Conservation (phyloP, 208 protist species). For the Trypanosoma brucei region DNA sequence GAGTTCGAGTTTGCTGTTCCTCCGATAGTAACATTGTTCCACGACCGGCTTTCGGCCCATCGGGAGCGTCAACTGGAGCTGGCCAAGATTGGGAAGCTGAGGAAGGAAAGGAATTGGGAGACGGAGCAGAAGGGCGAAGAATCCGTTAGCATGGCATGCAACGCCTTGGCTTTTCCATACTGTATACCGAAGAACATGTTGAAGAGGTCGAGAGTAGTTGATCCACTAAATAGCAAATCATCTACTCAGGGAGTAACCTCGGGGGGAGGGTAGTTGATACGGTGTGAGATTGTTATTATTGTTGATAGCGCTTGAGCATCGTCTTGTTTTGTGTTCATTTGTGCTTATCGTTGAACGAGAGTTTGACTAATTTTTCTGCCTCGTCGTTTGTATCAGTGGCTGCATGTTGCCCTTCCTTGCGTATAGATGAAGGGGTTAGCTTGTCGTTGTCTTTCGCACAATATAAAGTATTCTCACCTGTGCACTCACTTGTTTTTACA, state of each 20-base stretch:
- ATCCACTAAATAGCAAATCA: conserved; percentile 57
- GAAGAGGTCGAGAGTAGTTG: conserved; percentile 41
- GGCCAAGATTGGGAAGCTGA: conserved; percentile 77
- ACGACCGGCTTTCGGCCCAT: conserved; percentile 74
- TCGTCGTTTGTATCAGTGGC: neutral
- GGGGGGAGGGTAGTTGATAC: conserved; percentile 11
- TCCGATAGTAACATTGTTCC: conserved; percentile 74
- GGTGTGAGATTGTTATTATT: neutral
- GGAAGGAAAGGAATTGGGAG: conserved; percentile 67
- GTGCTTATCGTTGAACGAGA: too few relatives aligned
- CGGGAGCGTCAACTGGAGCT: conserved; percentile 79
- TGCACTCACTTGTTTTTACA: conserved; percentile 1
- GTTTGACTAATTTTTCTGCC: neutral
- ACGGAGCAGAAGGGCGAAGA: conserved; percentile 33
- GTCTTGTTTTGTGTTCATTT: too few relatives aligned
- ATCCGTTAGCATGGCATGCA: conserved; percentile 70
- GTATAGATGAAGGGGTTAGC: neutral
- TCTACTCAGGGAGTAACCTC: neutral
- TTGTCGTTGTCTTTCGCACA: neutral
- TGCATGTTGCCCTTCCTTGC: neutral
- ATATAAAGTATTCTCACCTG: neutral
- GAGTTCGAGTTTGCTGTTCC: conserved; percentile 89
- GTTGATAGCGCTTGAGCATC: neutral
- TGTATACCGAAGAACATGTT: conserved; percentile 79
- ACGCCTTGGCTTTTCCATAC: conserved; percentile 80